A percentile compares a stretch with the other conserved stretches of the same genome.
Evolutionary conservation across 345 rosid species (phyloP).

Genomic region (Rubroshorea leprosula): DNA sequence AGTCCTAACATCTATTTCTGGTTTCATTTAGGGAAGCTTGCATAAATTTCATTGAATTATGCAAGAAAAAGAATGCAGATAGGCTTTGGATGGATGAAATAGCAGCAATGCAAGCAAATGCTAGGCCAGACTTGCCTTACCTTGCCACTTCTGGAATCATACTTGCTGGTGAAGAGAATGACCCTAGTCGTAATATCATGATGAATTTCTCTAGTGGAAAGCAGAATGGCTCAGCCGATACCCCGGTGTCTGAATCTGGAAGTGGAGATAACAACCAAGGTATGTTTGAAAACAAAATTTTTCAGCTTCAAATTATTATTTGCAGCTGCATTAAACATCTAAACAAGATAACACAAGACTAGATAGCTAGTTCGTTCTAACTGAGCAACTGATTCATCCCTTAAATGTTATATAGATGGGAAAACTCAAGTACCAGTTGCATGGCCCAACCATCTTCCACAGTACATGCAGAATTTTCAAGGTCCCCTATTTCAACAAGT

Average conservation of each 20-base stretch:
- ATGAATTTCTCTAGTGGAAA: conserved; percentile 30
- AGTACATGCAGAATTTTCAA: conserved; percentile 74
- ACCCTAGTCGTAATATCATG: conserved; percentile 24
- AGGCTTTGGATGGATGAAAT: conserved; percentile 90
- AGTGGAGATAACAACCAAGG: conserved; percentile 58
- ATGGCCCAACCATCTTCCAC: conserved; percentile 79
- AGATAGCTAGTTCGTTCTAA: too few relatives aligned
- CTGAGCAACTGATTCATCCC: not conserved
- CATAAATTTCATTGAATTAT: conserved; percentile 71
- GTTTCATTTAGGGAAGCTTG: conserved; percentile 77
- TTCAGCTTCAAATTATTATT: conserved; percentile 7
- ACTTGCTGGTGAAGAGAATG: conserved; percentile 70
- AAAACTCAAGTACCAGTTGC: conserved; percentile 51
- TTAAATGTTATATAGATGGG: conserved; percentile 33
- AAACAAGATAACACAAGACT: too few relatives aligned
- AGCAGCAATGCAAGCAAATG: conserved; percentile 79
- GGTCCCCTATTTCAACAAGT: conserved; percentile 57
- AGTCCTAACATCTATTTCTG: not conserved
- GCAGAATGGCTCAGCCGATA: conserved; percentile 41
- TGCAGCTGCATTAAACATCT: not conserved
- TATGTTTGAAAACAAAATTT: conserved; percentile 17
- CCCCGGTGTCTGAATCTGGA: conserved; percentile 36
- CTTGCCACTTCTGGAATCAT: conserved; percentile 74
- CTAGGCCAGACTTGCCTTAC: conserved; percentile 70
- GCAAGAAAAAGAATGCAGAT: conserved; percentile 96